Evolutionary conservation across 1,284 basidiomycete genomes (phyloP).

Genomic region (Malassezia cuniculi): DNA sequence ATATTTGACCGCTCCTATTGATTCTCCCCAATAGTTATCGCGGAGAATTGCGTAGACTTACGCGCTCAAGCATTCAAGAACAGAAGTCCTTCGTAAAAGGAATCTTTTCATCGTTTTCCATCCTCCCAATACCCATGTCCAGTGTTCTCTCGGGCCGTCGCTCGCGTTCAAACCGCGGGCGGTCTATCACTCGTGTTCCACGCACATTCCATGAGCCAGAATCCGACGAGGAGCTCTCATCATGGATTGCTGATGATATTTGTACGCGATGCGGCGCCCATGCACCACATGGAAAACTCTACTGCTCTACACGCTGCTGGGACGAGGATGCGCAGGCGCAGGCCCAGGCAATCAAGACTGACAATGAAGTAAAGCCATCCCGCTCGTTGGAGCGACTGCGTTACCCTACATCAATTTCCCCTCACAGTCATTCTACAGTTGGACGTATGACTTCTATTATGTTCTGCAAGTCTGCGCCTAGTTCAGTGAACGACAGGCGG

Average conservation of each 20-base stretch:
- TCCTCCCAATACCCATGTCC: no score
- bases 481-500: neutral
- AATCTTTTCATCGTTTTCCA: no score
- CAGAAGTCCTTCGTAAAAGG: no score
- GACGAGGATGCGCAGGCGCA: conserved; percentile 2
- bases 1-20: no score
- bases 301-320: conserved; percentile 12
- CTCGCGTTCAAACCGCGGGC: no score
- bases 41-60: no score
- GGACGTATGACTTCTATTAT: no score
- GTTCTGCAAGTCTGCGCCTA: neutral
- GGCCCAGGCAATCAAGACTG: neutral
- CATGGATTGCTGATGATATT: conserved; percentile 15
- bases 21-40: no score
- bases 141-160: no score
- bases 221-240: conserved; percentile 7
- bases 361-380: neutral
- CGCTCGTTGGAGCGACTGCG: conserved; percentile 2
- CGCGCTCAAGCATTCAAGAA: no score
- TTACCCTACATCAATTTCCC: conserved; percentile 12
- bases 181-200: no score
- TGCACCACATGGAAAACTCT: conserved; percentile 12
- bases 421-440: conserved; percentile 3
- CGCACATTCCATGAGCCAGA: no score
- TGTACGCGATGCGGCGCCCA: conserved; percentile 11